Evolutionary conservation across 768 basidiomycete species (phyloP), one percentile per base, ranked within the genome.

Genomic region (Trametopsis cervina): DNA sequence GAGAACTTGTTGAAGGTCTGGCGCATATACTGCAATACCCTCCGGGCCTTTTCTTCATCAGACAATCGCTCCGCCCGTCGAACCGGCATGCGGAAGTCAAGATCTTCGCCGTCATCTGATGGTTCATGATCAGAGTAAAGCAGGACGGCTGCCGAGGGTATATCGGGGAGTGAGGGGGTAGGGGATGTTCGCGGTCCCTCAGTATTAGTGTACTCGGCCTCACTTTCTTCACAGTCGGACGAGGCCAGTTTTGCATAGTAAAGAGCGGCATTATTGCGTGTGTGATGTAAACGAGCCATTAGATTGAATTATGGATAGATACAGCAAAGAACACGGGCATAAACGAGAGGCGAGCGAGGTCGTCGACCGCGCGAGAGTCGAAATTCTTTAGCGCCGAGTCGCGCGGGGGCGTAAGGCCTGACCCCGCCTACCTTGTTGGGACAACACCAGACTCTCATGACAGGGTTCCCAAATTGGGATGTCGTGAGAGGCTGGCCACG

Each of bases 401-500:
- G 41, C 41, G 41, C 9, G 41, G 4, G 9, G 4, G 22, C 23
- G 41, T 21, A 24, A 42, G 10, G 41, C 41, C 18, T 10, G 24
- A 18, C 41, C 41, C 13, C 41, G n/a, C 41, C 24, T 13, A 42
- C 18, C 17, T 15, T 10, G 41, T 24, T 42, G 41, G 41, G 18
- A 21, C 12, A 13, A 42, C 17, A 42, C 41, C 41, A 42, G 41
- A 42, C 41, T 15, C 41, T 42, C 17, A 24, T 24, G 41, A 42
- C 41, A 42, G 41, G 41, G 41, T 42, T 42, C 41, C 41, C 41
- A 24, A n/a, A 42, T 21, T 42, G 41, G 41, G 41, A 42, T 42
- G 41, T 42, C 41, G 24, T 24, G 17, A 42, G 41, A 15, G 41
- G 13, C n/a, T 42, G 41, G 41, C 13, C 24, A 10, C 17, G 41